Percentiles rank a stretch among this genome's conserved stretches.
Conservation (phyloP, 371 early-diverging fungal species). For the Chytridiales sp. region DNA sequence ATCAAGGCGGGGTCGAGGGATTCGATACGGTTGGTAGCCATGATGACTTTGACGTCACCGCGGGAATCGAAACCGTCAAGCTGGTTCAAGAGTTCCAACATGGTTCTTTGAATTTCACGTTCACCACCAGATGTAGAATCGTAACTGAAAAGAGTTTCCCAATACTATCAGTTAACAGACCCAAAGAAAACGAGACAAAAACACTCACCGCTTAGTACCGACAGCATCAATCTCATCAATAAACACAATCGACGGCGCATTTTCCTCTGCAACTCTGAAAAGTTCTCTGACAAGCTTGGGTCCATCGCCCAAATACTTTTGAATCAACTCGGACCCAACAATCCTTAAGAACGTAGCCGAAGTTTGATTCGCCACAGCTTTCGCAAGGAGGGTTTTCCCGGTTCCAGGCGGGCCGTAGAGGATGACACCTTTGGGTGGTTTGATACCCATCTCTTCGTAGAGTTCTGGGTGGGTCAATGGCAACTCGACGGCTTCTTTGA, state of each 20-base stretch:
- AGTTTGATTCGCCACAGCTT: conserved; percentile 99
- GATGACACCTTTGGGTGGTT: conserved; percentile 99
- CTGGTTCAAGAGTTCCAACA: conserved; percentile 99
- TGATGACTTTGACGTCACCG: conserved; percentile 98
- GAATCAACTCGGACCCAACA: conserved; percentile 99
- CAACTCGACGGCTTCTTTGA: conserved; percentile 97
- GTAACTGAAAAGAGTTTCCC: conserved; percentile 68
- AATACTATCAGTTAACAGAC: too few relatives aligned
- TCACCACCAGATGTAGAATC: conserved; percentile 98
- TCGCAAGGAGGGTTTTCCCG: conserved; percentile 99
- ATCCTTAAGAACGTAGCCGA: conserved; percentile 99
- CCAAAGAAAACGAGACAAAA: neutral
- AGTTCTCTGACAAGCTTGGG: conserved; percentile 99
- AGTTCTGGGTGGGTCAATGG: conserved; percentile 99
- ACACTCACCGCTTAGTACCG: conserved; percentile 86
- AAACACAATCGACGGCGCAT: conserved; percentile 99
- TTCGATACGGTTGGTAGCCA: conserved; percentile 99
- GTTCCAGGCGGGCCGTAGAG: conserved; percentile 99
- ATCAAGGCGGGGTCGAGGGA: conserved; percentile 99
- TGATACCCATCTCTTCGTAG: conserved; percentile 99
- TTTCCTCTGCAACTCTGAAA: conserved; percentile 98
- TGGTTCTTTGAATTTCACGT: conserved; percentile 99
- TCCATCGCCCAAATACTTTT: conserved; percentile 99
- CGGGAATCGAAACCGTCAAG: conserved; percentile 99
- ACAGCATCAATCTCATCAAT: conserved; percentile 99